A percentile compares a stretch with the other conserved stretches of the same genome.
Conservation (phyloP, 163 green algal species). For the Picocystis sp. region DNA sequence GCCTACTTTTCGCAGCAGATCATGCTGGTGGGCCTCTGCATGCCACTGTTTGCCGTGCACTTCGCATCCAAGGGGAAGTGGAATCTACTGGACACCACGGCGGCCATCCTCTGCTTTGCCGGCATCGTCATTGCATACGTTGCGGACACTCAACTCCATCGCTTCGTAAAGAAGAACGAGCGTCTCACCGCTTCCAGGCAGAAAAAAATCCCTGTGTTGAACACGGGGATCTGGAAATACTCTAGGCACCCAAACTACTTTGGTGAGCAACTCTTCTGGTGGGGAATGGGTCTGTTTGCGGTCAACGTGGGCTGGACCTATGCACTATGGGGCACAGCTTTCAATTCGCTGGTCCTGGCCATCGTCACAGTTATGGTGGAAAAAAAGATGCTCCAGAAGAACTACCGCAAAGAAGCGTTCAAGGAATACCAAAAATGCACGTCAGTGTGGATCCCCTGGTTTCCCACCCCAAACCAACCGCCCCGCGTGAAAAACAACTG, state of each 20-base stretch:
- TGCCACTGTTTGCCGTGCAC: conserved; percentile 27
- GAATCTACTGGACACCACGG: conserved; percentile 11
- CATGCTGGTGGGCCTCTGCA: conserved; percentile 34
- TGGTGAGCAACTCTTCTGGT: conserved; percentile 38
- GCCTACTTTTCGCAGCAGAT: conserved; percentile 22
- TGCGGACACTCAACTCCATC: conserved; percentile 29
- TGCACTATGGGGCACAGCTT: conserved; percentile 23
- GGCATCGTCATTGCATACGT: conserved; percentile 15
- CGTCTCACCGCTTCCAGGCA: background rate
- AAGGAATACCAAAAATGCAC: background rate
- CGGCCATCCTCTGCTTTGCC: conserved; percentile 3
- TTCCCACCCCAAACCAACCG: background rate
- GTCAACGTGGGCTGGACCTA: conserved; percentile 17
- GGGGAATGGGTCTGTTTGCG: conserved; percentile 29
- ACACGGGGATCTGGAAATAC: conserved; percentile 34
- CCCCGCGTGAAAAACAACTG: background rate
- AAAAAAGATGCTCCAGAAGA: background rate
- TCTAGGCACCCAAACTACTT: conserved; percentile 46
- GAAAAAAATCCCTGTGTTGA: conserved; percentile 10
- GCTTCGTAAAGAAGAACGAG: conserved; percentile 21
- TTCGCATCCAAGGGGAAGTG: conserved; percentile 11
- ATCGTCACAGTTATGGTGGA: conserved; percentile 2
- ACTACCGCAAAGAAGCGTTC: background rate
- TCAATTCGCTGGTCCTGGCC: conserved; percentile 32
- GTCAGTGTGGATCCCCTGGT: background rate